Evolutionary conservation across 2,329 filamentous ascomycete species (phyloP), one percentile per base, ranked within the genome.

Genomic region (Hypoxylon sp.): DNA sequence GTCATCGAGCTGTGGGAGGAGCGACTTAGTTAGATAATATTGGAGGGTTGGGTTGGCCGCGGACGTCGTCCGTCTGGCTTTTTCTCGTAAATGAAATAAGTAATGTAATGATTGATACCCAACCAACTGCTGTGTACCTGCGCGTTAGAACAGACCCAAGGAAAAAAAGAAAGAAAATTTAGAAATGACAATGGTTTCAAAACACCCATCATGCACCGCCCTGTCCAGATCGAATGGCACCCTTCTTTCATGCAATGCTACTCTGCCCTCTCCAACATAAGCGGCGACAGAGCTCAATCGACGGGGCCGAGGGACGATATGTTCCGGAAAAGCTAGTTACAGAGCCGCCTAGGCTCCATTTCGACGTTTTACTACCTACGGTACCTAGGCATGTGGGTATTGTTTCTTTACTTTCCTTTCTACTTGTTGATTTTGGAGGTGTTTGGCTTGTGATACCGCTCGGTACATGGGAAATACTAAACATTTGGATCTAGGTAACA

Each of bases 1-100:
- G 87, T 93, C 31, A 84, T 85, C 61, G 92, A 93, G 75, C 80
- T 97, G 62, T 88, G 92, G 87, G 90, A 89, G 70, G 92, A 94
- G 80, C 86, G 93, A 75, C 83, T 94, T 52, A 77, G 72, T 58
- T 80, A 70, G 72, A 44, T 44, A 19, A 44, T 44, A 19, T 44
- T 44, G 46, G 62, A 62, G 35, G 56, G 47, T 55, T 27, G 24
- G 24, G 24, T 27, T 27, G 24, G 24, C 24, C 24, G 24, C 32
- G 11, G 32, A 11, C 32, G 32, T 13, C 56, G 48, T 52, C 17
- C 62, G 29, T 59, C 63, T 53, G 47, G 59, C 24, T 5, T 2
- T 61, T 62, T 64, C 65, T 68, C 62, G 68, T 70, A 68, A 64
- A 66, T 59, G 58, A 68, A 65, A 65, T 65, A 62, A 68, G 53